Percentiles rank a stretch among this genome's conserved stretches.
phyloP scores from a whole-genome alignment of 345 rosid genomes.

The Stellera chamaejasme region DNA sequence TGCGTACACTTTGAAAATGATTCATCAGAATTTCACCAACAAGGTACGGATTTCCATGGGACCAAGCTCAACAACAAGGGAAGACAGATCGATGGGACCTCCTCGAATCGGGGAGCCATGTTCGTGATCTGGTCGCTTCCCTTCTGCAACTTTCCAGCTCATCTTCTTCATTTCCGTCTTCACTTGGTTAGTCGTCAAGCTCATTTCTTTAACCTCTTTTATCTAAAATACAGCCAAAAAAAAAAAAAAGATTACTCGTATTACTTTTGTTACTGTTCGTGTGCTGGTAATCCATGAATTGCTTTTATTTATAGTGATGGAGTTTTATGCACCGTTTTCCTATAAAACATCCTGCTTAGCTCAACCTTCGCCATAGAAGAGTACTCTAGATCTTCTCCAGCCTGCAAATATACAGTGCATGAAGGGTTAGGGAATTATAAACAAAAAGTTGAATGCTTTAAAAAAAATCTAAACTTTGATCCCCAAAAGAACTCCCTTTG shows the following conservation, averaged over 20 bases:
- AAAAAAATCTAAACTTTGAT: too few species aligned
- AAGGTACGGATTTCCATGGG: conserved; percentile 75
- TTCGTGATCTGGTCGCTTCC: background rate
- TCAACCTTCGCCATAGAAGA: conserved; percentile 53
- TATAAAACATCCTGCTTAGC: conserved; percentile 48
- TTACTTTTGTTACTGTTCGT: background rate
- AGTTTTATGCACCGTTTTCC: conserved; percentile 30
- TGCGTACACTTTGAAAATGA: too few species aligned
- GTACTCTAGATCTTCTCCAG: conserved; percentile 43
- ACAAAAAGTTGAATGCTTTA: too few species aligned
- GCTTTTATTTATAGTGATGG: background rate
- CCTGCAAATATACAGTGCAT: conserved; percentile 15
- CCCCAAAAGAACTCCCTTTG: too few species aligned
- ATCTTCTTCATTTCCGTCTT: conserved; percentile 49
- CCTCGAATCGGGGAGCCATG: conserved; percentile 27
- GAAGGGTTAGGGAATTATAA: too few species aligned
- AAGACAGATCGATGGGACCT: conserved; percentile 30
- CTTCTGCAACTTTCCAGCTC: conserved; percentile 61
- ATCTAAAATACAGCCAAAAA: conserved; percentile 28
- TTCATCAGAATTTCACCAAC: conserved; percentile 29
- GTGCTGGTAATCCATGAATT: too few species aligned
- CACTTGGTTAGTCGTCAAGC: conserved; percentile 49
- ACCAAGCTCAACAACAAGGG: conserved; percentile 47
- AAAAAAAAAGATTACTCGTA: background rate
- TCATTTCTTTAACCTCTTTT: conserved; percentile 54